Conservation (phyloP, 257 asterid genomes). For the Fraxinus americana region DNA sequence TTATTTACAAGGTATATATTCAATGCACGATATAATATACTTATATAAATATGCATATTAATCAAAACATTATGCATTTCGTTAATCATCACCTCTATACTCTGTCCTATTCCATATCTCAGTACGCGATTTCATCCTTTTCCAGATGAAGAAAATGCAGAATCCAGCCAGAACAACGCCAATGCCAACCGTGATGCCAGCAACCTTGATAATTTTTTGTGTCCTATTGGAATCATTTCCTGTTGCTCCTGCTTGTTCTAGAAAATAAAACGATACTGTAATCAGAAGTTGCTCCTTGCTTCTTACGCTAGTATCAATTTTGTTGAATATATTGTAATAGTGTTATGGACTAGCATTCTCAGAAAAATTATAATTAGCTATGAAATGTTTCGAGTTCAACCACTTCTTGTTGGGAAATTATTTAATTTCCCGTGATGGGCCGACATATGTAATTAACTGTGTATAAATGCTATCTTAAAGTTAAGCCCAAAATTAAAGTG, state of each 20-base stretch:
- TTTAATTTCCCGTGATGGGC: too few species aligned
- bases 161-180: constrained; percentile 38
- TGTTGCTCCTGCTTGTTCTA: constrained; percentile 40
- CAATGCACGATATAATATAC: neutral
- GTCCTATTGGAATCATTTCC: constrained; percentile 39
- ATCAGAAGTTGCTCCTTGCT: neutral
- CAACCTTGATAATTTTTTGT: constrained; percentile 26
- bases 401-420: too few species aligned
- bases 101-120: constrained; percentile 24
- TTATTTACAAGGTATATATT: neutral
- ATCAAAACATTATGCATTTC: neutral
- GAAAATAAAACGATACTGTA: neutral
- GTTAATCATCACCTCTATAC: constrained; percentile 28
- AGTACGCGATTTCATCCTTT: constrained; percentile 36
- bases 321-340: neutral
- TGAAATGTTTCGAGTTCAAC: neutral
- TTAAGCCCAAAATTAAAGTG: too few species aligned
- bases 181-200: constrained; percentile 43
- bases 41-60: neutral
- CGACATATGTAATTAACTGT: too few species aligned
- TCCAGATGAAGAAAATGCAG: constrained; percentile 40
- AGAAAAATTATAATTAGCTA: neutral
- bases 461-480: too few species aligned
- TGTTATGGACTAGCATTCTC: neutral
- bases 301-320: neutral